Evolutionary conservation across 768 basidiomycete species (phyloP).

Genomic region (Agaricus sinodeliciosus): DNA sequence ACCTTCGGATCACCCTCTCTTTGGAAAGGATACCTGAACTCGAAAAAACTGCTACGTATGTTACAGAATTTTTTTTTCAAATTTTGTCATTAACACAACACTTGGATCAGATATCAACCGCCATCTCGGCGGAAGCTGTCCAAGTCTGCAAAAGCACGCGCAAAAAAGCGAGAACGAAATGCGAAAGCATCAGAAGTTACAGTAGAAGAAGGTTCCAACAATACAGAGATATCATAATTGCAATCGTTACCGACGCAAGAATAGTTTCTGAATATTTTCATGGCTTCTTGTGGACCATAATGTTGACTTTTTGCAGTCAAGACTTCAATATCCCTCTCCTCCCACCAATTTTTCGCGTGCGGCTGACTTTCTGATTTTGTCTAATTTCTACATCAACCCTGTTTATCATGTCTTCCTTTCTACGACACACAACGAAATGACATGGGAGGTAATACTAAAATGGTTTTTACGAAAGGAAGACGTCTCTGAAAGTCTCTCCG

Average conservation of each 20-base stretch:
- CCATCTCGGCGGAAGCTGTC: conserved; percentile 47
- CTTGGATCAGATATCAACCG: conserved; percentile 44
- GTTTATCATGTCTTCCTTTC: conserved; percentile 21
- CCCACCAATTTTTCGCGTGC: conserved; percentile 46
- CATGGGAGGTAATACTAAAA: conserved; percentile 44
- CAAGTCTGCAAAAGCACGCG: conserved; percentile 50
- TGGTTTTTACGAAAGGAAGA: conserved; percentile 43
- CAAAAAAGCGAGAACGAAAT: conserved; percentile 37
- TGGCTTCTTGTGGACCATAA: conserved; percentile 18
- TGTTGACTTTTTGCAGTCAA: conserved; percentile 33
- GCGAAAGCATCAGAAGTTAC: conserved; percentile 12
- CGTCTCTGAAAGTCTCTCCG: conserved; percentile 29
- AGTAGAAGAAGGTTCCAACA: neutral
- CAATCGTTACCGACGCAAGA: neutral
- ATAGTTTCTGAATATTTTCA: too few species aligned
- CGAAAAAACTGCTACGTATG: conserved; percentile 46
- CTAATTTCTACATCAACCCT: conserved; percentile 27
- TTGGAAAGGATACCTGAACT: conserved; percentile 32
- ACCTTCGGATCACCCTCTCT: conserved; percentile 66
- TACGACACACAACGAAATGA: conserved; percentile 27
- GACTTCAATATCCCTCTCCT: conserved; percentile 35
- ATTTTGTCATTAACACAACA: neutral
- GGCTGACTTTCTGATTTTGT: conserved; percentile 19
- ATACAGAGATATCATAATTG: neutral
- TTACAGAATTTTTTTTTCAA: neutral